Conservation (phyloP, 177 flowering plant species). For the Vitis hybrid region DNA sequence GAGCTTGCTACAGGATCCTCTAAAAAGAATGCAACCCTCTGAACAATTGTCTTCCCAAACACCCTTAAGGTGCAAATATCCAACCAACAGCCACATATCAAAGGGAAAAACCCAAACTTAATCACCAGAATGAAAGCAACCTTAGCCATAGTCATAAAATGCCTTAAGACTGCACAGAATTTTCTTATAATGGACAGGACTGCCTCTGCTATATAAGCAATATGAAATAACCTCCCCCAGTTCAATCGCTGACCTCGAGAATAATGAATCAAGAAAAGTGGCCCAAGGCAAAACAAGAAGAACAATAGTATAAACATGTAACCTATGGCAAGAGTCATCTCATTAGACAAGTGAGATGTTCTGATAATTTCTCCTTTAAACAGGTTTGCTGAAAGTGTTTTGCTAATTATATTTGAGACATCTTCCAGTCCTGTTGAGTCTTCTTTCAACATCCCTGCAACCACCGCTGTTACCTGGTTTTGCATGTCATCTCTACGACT, state of each 20-base stretch:
- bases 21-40: not conserved
- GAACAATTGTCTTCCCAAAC: conserved; percentile 3
- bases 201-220: conserved; percentile 1
- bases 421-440: not conserved
- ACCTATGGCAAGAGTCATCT: conserved; percentile 3
- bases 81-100: conserved; percentile 11
- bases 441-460: too few relatives aligned
- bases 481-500: not conserved
- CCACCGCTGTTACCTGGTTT: too few relatives aligned
- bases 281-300: not conserved
- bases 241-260: not conserved
- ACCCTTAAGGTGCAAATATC: conserved; percentile 10
- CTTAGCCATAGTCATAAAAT: conserved; percentile 2
- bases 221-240: not conserved
- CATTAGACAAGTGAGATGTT: not conserved
- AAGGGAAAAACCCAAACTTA: conserved; percentile 2
- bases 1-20: not conserved
- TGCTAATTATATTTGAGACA: not conserved
- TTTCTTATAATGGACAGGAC: not conserved
- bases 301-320: conserved; percentile 1
- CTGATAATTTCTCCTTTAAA: not conserved
- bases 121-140: conserved; percentile 1
- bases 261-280: not conserved
- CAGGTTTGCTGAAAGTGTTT: not conserved
- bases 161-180: not conserved